These are phyloP conservation scores for Rubia tinctorum DNA, from an alignment of 305 asterid species.

Conservation along the genomic window DNA sequence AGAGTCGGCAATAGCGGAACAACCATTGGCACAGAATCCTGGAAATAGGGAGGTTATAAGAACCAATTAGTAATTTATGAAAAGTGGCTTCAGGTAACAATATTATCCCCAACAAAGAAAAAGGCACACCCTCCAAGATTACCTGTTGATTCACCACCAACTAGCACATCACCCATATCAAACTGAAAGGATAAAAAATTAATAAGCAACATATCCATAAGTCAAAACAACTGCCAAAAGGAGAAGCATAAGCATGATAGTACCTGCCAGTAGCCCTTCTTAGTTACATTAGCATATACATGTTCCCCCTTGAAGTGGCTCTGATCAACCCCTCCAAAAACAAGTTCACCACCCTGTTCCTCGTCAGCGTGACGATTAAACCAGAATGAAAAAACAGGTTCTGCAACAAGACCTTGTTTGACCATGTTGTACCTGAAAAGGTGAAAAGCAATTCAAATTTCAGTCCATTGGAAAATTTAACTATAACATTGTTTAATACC, in stretches of 20 bases:
- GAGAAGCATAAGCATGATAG: neutral
- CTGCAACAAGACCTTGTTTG: conserved; percentile 69
- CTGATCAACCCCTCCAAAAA: conserved; percentile 88
- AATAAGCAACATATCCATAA: neutral
- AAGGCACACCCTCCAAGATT: conserved; percentile 16
- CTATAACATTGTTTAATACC: neutral
- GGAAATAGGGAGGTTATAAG: conserved; percentile 19
- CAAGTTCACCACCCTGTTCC: conserved; percentile 83
- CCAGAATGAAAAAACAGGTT: conserved; percentile 88
- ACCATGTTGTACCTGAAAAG: conserved; percentile 78
- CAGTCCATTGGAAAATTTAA: neutral
- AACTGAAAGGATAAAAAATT: conserved; percentile 46
- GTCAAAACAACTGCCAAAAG: neutral
- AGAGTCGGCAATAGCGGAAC: conserved; percentile 93
- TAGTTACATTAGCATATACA: conserved; percentile 79
- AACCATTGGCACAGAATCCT: conserved; percentile 78
- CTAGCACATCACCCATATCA: conserved; percentile 83
- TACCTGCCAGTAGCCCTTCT: conserved; percentile 97
- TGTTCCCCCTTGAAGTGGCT: conserved; percentile 82
- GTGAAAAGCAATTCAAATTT: neutral
- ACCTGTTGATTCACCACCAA: conserved; percentile 85
- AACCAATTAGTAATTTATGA: neutral
- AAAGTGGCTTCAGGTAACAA: neutral
- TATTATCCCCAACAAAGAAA: conserved; percentile 7
- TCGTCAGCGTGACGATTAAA: conserved; percentile 58